These are phyloP conservation scores for Tetratostichococcus sp. DNA, from an alignment of 139 green algal species.

Conservation along the genomic window DNA sequence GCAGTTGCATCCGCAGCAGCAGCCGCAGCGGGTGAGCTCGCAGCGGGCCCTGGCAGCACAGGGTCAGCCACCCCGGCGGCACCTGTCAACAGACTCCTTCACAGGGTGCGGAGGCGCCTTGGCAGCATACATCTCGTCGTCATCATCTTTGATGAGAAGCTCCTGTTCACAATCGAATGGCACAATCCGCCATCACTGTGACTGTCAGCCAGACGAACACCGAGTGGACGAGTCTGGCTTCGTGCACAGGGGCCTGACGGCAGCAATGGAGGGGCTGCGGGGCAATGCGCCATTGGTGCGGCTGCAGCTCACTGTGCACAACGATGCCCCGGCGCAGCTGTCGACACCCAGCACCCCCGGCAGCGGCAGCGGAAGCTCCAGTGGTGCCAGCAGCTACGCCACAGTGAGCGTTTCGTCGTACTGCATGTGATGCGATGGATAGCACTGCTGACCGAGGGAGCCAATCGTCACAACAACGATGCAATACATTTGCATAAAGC, in stretches of 20 bases:
- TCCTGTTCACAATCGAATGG: too few species aligned
- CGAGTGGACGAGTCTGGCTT: too few species aligned
- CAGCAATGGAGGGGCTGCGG: constrained; percentile 49
- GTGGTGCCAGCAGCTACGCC: background rate
- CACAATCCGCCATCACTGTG: background rate
- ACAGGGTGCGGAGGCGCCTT: background rate
- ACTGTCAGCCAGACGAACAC: too few species aligned
- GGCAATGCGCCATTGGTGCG: constrained; percentile 59
- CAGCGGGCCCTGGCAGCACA: background rate
- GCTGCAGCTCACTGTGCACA: constrained; percentile 44
- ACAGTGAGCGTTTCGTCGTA: background rate
- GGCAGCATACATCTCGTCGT: too few species aligned
- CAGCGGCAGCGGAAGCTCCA: background rate
- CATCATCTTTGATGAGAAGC: too few species aligned
- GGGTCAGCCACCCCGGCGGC: too few species aligned
- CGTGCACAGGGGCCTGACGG: constrained; percentile 39
- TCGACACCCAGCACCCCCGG: background rate
- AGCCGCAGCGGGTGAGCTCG: background rate
- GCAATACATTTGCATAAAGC: too few species aligned
- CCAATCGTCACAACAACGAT: too few species aligned
- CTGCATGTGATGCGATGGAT: background rate
- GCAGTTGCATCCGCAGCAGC: background rate
- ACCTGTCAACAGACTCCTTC: background rate
- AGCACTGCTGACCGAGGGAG: too few species aligned
- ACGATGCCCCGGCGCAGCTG: constrained; percentile 15